Base-by-base conservation (phyloP, 495 filamentous ascomycete genomes). In the Penicillium cinerascens region DNA sequence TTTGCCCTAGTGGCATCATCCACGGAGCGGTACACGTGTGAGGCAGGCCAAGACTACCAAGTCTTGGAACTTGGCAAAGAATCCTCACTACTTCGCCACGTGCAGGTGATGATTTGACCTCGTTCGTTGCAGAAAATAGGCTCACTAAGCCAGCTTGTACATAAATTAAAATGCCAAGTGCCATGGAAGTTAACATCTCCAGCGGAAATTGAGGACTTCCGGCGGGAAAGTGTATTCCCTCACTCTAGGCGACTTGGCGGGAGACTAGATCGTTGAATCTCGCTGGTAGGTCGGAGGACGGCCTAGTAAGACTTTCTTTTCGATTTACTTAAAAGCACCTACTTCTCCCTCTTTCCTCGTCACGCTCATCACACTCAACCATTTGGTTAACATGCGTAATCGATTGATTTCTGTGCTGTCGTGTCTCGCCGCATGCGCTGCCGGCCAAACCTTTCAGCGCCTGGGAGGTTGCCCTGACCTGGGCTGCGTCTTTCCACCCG, bases 401-500 rank as follows among this genome's bases (percentile, higher is more conserved):
- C 25, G 59, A 7, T 52, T 52, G 11, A 46, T 70, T 40, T 40
- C 58, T 15, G 44, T 49, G 25, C n/a, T 58, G 20, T 63, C 63
- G 11, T 53, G 59, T 16, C 48, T 67, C 20, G 47, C 54, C 42
- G 61, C 61, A 21, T 52, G 54, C 44, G 41, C 55, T 11, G 51
- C 55, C 22, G 84, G 78, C 27, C 87, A 90, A 68, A 87, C 85
- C 16, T 87, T 80, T 65, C 86, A 85, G 67, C 71, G 87, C 42
- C 75, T 89, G 17, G 86, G 87, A 45, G 79, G 78, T 17, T 90
- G 87, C 60, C 87, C 86, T 4, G 76, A 76, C 10, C 71, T 90
- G n/a, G 87, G 87, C 51, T 90, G 87, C 60, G 75, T 90, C 44
- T 78, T 90, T 26, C 87, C 87, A 13, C 87, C 87, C 0, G 87